Evolutionary conservation across 2,329 filamentous ascomycete species (phyloP).

Genomic region (Mycosphaerella sp.): DNA sequence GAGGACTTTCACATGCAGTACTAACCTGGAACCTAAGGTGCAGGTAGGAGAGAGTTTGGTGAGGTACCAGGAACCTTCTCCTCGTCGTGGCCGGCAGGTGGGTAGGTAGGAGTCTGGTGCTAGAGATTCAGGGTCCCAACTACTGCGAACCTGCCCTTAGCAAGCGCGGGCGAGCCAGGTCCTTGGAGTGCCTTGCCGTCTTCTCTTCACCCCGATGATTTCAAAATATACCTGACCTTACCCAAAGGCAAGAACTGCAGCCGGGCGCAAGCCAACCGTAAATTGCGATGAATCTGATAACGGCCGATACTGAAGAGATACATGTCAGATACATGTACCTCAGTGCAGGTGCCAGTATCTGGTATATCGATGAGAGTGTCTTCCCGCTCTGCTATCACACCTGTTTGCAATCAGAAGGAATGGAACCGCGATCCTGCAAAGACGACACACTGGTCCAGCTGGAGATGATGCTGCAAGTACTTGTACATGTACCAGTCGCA

Average conservation of each 20-base stretch:
- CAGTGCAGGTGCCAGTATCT: slow-evolving; percentile 25
- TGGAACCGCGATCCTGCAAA: too few relatives aligned
- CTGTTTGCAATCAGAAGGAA: too few relatives aligned
- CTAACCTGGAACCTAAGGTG: too few relatives aligned
- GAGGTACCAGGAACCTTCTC: slow-evolving; percentile 26
- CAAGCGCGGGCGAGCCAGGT: slow-evolving; percentile 35
- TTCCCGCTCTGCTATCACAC: too few relatives aligned
- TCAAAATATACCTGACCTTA: not conserved
- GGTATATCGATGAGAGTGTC: slow-evolving; percentile 31
- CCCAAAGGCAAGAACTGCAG: not conserved
- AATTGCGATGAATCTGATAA: slow-evolving; percentile 35
- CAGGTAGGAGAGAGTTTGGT: not conserved
- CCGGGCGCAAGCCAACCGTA: slow-evolving; percentile 14
- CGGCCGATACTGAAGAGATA: slow-evolving; percentile 34
- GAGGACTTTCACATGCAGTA: slow-evolving; percentile 14
- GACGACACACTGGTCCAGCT: slow-evolving; percentile 26
- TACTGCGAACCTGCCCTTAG: slow-evolving; percentile 33
- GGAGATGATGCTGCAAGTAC: slow-evolving; percentile 33
- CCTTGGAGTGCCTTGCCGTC: slow-evolving; percentile 28
- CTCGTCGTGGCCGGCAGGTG: slow-evolving; percentile 35
- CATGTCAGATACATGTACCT: too few relatives aligned
- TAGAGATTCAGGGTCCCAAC: slow-evolving; percentile 27
- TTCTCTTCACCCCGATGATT: slow-evolving; percentile 28
- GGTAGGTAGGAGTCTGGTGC: slow-evolving; percentile 29
- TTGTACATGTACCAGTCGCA: slow-evolving; percentile 33